Conservation (phyloP, 306 rosid genomes). For the Rubus idaeus region DNA sequence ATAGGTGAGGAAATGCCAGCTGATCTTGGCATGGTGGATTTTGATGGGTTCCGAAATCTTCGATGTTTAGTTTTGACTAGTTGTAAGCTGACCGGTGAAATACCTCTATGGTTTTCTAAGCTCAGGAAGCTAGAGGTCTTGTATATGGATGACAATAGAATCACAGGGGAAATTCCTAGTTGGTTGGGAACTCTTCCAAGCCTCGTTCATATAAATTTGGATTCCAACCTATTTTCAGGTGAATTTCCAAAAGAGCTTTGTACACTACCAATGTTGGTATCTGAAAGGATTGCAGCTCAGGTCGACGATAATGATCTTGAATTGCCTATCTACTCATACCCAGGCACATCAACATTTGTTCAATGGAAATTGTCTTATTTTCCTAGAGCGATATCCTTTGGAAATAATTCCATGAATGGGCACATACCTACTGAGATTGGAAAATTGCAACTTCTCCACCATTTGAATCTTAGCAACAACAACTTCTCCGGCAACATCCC, state of each 20-base stretch:
- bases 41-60: neutral
- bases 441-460: neutral
- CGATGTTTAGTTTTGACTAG: neutral
- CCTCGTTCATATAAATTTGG: neutral
- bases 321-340: too few species aligned
- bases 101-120: neutral
- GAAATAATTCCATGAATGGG: neutral
- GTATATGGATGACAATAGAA: neutral
- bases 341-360: too few species aligned
- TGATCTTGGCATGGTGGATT: neutral
- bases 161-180: neutral
- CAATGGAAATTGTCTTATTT: neutral
- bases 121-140: neutral
- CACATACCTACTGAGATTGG: neutral
- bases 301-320: too few species aligned
- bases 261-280: neutral
- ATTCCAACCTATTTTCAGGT: neutral
- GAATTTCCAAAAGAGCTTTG: constrained; percentile 12
- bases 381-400: neutral
- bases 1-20: neutral
- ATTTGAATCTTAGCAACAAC: too few species aligned
- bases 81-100: neutral
- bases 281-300: neutral
- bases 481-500: too few species aligned
- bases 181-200: constrained; percentile 7